phyloP scores from a whole-genome alignment of 495 filamentous ascomycete species.

The Letharia columbiana region DNA sequence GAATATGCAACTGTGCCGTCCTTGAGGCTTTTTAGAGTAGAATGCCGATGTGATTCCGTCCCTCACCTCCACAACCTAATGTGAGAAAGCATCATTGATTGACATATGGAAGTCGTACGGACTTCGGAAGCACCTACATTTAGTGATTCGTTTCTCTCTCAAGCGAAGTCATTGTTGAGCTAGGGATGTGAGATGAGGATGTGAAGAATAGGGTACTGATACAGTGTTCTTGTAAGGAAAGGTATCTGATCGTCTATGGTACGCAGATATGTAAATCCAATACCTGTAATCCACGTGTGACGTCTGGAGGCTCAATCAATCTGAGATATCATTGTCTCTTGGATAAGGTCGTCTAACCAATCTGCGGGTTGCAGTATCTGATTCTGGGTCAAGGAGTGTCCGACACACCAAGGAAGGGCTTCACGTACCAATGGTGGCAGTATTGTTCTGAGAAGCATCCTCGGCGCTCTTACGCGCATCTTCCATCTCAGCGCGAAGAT shows the following conservation, averaged over 20 bases:
- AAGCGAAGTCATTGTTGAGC: not conserved
- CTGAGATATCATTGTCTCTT: not conserved
- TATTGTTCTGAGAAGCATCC: constrained; percentile 2
- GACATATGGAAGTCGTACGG: not conserved
- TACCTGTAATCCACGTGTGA: not conserved
- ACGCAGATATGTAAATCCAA: not conserved
- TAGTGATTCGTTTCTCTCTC: not conserved
- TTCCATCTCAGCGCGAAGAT: constrained; percentile 48
- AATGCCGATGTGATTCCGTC: not conserved
- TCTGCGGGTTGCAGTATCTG: not conserved
- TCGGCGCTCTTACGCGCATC: constrained; percentile 19
- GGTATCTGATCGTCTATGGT: not conserved
- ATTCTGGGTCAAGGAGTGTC: not conserved
- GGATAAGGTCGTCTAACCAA: not conserved
- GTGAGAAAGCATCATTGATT: not conserved
- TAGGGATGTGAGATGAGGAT: not conserved
- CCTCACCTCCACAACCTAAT: not conserved
- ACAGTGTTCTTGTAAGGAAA: not conserved
- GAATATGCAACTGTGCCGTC: not conserved
- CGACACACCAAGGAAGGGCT: not conserved
- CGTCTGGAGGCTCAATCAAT: not conserved
- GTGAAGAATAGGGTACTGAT: not conserved
- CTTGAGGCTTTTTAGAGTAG: not conserved
- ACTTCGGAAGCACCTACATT: not conserved
- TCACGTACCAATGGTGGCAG: constrained; percentile 2